Evolutionary conservation across 2,329 filamentous ascomycete species (phyloP).

Genomic region (Cercospora sp.): DNA sequence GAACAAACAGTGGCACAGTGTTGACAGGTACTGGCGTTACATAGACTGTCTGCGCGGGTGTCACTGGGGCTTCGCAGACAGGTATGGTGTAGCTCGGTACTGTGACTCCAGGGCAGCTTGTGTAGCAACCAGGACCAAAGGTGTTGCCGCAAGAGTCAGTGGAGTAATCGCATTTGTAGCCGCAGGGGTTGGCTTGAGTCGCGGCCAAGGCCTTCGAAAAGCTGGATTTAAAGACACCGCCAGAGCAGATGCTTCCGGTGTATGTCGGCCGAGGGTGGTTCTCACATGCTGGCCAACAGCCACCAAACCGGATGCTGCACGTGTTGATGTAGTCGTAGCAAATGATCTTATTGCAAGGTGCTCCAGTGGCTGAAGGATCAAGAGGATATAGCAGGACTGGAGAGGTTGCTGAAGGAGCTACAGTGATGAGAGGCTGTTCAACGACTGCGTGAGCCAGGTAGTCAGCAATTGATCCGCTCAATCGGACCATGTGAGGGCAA

Average conservation of each 20-base stretch:
- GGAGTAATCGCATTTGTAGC: conserved; percentile 23
- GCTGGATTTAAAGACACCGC: conserved; percentile 7
- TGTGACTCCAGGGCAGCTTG: conserved; percentile 18
- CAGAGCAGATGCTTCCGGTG: conserved; percentile 24
- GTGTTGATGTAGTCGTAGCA: conserved; percentile 33
- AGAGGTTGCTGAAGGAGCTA: background rate
- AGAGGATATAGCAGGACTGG: conserved; percentile 1
- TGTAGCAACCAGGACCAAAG: conserved; percentile 28
- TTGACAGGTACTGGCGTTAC: conserved; percentile 5
- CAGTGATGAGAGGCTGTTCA: conserved; percentile 2
- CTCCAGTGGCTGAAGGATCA: background rate
- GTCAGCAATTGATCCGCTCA: background rate
- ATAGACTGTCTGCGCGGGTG: conserved; percentile 1
- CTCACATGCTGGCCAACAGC: conserved; percentile 29
- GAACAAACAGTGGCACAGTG: background rate
- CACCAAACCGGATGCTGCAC: conserved; percentile 30
- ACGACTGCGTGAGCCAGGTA: background rate
- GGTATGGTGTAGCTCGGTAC: conserved; percentile 24
- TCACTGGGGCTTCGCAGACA: conserved; percentile 9
- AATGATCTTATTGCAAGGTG: conserved; percentile 16
- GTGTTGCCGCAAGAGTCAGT: conserved; percentile 28
- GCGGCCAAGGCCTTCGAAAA: conserved; percentile 13
- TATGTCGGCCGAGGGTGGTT: conserved; percentile 28
- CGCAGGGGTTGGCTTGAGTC: conserved; percentile 17
- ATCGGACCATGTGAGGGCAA: background rate